Conservation (phyloP, 345 rosid genomes). For the Eucalyptus erythrocorys region DNA sequence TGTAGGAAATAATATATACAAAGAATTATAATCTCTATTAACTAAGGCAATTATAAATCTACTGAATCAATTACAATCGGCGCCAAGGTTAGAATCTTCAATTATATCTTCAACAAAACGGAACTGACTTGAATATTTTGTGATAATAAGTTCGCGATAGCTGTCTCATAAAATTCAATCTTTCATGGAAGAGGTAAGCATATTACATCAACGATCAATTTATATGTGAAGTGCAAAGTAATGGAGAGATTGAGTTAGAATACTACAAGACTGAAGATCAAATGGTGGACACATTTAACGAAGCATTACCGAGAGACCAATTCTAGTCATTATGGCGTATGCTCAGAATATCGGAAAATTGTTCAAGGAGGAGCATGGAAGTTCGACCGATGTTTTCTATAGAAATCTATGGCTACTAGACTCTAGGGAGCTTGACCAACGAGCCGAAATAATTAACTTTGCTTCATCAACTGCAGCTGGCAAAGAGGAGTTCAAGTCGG, state of each 20-base stretch:
- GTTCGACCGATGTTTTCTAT: not conserved
- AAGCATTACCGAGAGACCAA: not conserved
- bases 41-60: no score
- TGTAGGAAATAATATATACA: no score
- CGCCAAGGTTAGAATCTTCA: no score
- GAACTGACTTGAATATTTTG: no score
- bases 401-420: not conserved
- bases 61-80: no score
- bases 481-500: not conserved
- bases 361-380: not conserved
- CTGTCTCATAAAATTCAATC: not conserved
- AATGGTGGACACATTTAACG: not conserved
- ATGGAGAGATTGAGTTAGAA: not conserved
- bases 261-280: not conserved
- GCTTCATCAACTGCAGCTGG: not conserved
- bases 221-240: not conserved
- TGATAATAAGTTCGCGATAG: rapidly evolving
- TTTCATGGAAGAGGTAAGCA: not conserved
- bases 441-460: not conserved
- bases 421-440: not conserved
- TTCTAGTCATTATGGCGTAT: not conserved
- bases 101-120: no score
- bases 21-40: no score
- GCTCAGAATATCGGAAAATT: not conserved
- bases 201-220: not conserved